Conservation (phyloP, 768 basidiomycete species). For the Lentinula detonsa region DNA sequence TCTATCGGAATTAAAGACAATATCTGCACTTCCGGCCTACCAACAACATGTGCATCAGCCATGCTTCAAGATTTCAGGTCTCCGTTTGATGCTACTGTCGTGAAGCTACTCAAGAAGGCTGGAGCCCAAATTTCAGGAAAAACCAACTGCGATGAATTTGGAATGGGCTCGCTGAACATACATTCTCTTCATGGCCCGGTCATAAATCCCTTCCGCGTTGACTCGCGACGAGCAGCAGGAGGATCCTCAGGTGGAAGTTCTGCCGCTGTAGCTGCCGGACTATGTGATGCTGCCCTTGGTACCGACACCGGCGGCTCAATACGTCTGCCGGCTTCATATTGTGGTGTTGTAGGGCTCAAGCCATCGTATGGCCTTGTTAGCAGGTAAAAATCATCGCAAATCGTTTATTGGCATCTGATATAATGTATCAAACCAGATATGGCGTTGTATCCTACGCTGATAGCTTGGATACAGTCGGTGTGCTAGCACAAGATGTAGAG, state of each 20-base stretch:
- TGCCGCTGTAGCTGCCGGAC: constrained; percentile 80
- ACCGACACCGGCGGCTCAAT: constrained; percentile 97
- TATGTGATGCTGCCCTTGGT: constrained; percentile 80
- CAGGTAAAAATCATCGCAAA: constrained; percentile 36
- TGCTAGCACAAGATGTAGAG: constrained; percentile 55
- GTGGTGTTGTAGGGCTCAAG: constrained; percentile 87
- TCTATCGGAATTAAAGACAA: constrained; percentile 82
- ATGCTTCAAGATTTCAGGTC: constrained; percentile 72
- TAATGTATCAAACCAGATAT: constrained; percentile 41
- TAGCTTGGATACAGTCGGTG: constrained; percentile 90
- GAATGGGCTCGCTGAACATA: constrained; percentile 90
- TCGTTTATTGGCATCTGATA: neutral
- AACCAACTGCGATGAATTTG: constrained; percentile 96
- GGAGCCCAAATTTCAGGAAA: constrained; percentile 82
- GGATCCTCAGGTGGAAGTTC: constrained; percentile 96
- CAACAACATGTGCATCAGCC: constrained; percentile 70
- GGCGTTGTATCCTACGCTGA: constrained; percentile 93
- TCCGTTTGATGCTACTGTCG: constrained; percentile 86
- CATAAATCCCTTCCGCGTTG: constrained; percentile 60
- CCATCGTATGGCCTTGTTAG: constrained; percentile 92
- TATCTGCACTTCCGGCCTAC: constrained; percentile 62
- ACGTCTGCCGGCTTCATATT: constrained; percentile 90
- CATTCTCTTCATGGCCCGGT: constrained; percentile 74
- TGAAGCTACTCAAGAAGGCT: constrained; percentile 46
- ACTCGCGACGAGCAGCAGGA: constrained; percentile 63